phyloP scores from a whole-genome alignment of 73 alveolate genomes.

The Paramecium octaurelia region DNA sequence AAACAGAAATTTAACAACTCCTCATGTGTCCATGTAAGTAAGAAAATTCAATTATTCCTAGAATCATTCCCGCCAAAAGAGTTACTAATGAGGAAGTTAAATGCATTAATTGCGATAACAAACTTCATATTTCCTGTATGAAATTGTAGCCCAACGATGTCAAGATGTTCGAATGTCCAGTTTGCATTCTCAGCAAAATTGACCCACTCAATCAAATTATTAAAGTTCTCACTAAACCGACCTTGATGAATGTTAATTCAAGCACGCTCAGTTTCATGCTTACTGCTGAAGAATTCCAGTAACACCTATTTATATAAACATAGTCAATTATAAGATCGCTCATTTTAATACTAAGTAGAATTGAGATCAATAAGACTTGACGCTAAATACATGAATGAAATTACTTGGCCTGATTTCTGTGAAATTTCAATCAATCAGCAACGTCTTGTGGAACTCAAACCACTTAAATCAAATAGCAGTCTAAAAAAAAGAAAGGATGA shows the following conservation, averaged over 20 bases:
- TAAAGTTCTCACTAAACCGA: background rate
- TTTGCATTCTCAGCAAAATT: constrained; percentile 44
- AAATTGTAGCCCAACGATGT: background rate
- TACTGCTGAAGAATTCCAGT: background rate
- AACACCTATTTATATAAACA: background rate
- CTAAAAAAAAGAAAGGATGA: constrained; percentile 63
- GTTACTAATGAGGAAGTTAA: background rate
- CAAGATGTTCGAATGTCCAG: constrained; percentile 53
- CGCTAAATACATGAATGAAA: constrained; percentile 59
- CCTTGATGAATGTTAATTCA: background rate
- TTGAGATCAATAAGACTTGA: constrained; percentile 57
- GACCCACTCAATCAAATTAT: constrained; percentile 33
- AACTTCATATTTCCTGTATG: background rate
- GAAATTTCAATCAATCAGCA: constrained; percentile 21
- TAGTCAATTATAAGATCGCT: constrained; percentile 28
- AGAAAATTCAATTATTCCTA: background rate
- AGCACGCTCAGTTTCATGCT: background rate
- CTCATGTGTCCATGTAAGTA: constrained; percentile 46
- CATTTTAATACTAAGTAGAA: constrained; percentile 30
- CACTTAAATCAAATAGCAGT: constrained; percentile 43
- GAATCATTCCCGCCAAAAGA: background rate
- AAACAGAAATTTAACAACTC: background rate
- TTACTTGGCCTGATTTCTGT: constrained; percentile 62
- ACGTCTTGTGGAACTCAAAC: constrained; percentile 27
- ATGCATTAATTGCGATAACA: constrained; percentile 19